Evolutionary conservation across 2,329 filamentous ascomycete genomes (phyloP).

Genomic region (Bipolaris sorokiniana): DNA sequence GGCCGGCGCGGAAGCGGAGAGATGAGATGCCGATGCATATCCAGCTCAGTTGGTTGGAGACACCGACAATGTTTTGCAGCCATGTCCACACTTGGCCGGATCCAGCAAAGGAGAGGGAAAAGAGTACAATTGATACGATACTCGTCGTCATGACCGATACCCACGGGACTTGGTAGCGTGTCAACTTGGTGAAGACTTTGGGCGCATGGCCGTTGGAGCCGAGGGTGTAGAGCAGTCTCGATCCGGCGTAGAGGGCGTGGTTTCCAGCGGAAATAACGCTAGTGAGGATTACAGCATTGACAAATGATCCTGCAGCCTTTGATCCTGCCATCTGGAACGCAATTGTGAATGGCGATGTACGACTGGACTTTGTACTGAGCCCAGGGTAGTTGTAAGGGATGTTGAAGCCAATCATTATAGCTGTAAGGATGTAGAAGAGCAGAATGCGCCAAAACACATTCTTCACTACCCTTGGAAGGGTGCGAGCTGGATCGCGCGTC

Average conservation of each 20-base stretch:
- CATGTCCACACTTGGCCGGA: slow-evolving; percentile 59
- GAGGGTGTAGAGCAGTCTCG: slow-evolving; percentile 62
- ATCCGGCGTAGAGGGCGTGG: slow-evolving; percentile 61
- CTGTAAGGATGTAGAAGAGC: slow-evolving; percentile 52
- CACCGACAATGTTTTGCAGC: slow-evolving; percentile 72
- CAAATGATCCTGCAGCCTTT: slow-evolving; percentile 64
- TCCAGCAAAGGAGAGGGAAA: slow-evolving; percentile 53
- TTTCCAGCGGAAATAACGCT: slow-evolving; percentile 65
- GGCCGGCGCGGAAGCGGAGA: slow-evolving; percentile 60
- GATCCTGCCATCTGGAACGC: slow-evolving; percentile 68
- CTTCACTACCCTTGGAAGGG: slow-evolving; percentile 84
- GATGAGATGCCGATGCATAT: slow-evolving; percentile 62
- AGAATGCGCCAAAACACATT: slow-evolving; percentile 74
- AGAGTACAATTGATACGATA: slow-evolving; percentile 49
- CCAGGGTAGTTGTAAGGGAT: slow-evolving; percentile 48
- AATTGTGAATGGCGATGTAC: slow-evolving; percentile 69
- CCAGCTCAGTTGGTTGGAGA: slow-evolving; percentile 61
- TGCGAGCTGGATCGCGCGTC: slow-evolving; percentile 79
- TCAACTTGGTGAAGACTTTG: slow-evolving; percentile 65
- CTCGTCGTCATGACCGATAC: slow-evolving; percentile 45
- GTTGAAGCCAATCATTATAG: slow-evolving; percentile 52
- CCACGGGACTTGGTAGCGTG: slow-evolving; percentile 51
- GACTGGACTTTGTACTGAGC: slow-evolving; percentile 44
- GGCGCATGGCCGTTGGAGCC: slow-evolving; percentile 70
- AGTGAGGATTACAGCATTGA: slow-evolving; percentile 70